Evolutionary conservation across 805 yeast genomes (phyloP), one percentile per base, ranked within the genome.

Genomic region (Yarrowia sp.): DNA sequence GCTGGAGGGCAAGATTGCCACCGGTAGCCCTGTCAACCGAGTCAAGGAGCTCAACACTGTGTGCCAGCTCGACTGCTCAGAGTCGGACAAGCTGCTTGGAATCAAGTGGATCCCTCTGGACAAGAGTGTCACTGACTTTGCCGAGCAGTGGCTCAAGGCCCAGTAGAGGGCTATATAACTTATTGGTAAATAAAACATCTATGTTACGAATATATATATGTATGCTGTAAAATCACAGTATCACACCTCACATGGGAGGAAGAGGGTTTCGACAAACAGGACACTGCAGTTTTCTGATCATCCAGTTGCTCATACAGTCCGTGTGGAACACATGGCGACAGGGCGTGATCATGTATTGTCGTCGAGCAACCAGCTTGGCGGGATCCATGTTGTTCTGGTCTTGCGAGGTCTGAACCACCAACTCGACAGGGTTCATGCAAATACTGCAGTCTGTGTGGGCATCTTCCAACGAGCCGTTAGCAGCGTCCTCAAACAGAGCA

Each of bases 271-370:
- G 82, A 76, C 98, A 93, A 7, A 92, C 92, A 0, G 98, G 98
- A 76, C 98, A 93, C 71, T 92, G 97, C 59, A 93, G 76, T 71
- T 92, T 90, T 73, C 90, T 89, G 73, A 86, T 84, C 97, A 93
- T 91, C 98, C 98, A 93, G 67, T 83, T 85, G 72, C 90, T 96
- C 68, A 93, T 78, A 76, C 98, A 92, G n/a, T 83, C 86, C 1
- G 90, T 82, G 72, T 92, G 98, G 82, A 92, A 93, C 10, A 91
- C 85, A 74, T 92, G 98, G 44, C 85, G 81, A 75, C 98, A 92
- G 1, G 98, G 98, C 0, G 98, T 90, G 3, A 91, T 84, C 78
- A 76, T 75, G 66, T 76, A 76, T 43, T 68, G 67, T 28, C 75
- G 70, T 16, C 79, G 66, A 3, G 76, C 78, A 33, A 75, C 67